phyloP scores from a whole-genome alignment of 768 basidiomycete species.

The Lactarius deliciosus region DNA sequence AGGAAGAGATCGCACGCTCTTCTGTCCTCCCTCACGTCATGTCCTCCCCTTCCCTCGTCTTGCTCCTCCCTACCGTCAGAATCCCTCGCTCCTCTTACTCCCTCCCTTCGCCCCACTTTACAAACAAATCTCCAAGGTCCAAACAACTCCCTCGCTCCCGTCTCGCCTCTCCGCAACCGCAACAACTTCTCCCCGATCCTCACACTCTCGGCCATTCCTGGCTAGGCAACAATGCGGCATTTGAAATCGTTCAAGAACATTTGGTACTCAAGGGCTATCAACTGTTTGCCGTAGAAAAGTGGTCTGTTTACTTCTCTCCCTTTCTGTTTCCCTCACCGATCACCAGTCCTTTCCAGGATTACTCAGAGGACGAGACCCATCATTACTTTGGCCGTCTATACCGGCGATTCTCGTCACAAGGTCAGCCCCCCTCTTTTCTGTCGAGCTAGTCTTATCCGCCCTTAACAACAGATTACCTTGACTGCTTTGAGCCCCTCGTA shows the following conservation, averaged over 20 bases:
- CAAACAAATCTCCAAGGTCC: conserved; percentile 22
- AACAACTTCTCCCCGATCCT: conserved; percentile 3
- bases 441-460: not conserved
- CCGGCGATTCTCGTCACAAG: conserved; percentile 70
- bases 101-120: not conserved
- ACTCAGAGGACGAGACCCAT: conserved; percentile 62
- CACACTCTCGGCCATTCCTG: conserved; percentile 35
- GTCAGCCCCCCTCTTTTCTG: conserved; percentile 33
- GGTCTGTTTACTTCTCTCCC: conserved; percentile 41
- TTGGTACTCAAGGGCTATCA: conserved; percentile 65
- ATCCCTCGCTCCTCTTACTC: not conserved
- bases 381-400: conserved; percentile 69
- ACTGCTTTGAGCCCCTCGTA: conserved; percentile 52
- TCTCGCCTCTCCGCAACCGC: conserved; percentile 9
- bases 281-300: conserved; percentile 85
- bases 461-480: conserved; percentile 51
- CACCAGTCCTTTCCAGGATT: conserved; percentile 46
- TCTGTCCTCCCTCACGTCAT: not conserved
- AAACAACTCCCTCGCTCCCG: conserved; percentile 26
- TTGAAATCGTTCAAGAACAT: conserved; percentile 49
- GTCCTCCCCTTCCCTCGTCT: not conserved
- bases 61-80: conserved; percentile 30
- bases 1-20: conserved; percentile 11
- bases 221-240: conserved; percentile 47
- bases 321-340: conserved; percentile 1